These are phyloP conservation scores for Ophiostoma fasciatum DNA, from an alignment of 2,329 filamentous ascomycete genomes.

Conservation along the genomic window DNA sequence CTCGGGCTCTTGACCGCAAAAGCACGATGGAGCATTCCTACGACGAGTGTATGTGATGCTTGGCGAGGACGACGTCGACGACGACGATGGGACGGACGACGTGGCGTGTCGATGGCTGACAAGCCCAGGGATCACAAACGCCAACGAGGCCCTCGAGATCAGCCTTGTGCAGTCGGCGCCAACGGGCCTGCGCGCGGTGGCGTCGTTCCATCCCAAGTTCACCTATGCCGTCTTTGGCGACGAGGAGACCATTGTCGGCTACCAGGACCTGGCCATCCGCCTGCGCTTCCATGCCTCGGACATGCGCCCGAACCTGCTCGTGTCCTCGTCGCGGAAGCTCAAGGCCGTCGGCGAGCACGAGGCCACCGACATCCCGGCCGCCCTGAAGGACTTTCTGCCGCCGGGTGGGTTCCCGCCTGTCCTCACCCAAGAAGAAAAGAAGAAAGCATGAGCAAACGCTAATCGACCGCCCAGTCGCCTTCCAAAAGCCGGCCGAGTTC, in stretches of 20 bases:
- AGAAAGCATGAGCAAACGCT: neutral
- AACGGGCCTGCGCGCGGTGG: slow-evolving; percentile 38
- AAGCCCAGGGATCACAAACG: slow-evolving; percentile 37
- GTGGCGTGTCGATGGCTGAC: neutral
- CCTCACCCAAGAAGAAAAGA: too few relatives aligned
- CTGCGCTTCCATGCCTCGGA: slow-evolving; percentile 55
- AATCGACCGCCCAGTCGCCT: slow-evolving; percentile 38
- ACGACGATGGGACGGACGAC: neutral
- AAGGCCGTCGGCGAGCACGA: slow-evolving; percentile 50
- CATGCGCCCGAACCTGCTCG: slow-evolving; percentile 60
- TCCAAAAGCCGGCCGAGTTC: slow-evolving; percentile 47
- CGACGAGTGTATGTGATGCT: slow-evolving; percentile 8
- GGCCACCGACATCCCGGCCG: slow-evolving; percentile 52
- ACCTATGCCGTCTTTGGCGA: slow-evolving; percentile 90
- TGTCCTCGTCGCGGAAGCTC: slow-evolving; percentile 60
- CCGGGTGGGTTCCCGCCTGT: slow-evolving; percentile 47
- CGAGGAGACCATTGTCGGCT: slow-evolving; percentile 84
- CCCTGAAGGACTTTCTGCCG: slow-evolving; percentile 52
- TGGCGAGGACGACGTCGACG: neutral
- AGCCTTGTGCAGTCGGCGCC: slow-evolving; percentile 38
- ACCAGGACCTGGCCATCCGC: slow-evolving; percentile 64
- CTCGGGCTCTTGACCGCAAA: too few relatives aligned
- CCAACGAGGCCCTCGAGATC: slow-evolving; percentile 48
- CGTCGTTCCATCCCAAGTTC: slow-evolving; percentile 68
- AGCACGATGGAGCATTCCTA: slow-evolving; percentile 10